Base-by-base conservation (phyloP, 2,329 filamentous ascomycete genomes). In the Botrytis elliptica region DNA sequence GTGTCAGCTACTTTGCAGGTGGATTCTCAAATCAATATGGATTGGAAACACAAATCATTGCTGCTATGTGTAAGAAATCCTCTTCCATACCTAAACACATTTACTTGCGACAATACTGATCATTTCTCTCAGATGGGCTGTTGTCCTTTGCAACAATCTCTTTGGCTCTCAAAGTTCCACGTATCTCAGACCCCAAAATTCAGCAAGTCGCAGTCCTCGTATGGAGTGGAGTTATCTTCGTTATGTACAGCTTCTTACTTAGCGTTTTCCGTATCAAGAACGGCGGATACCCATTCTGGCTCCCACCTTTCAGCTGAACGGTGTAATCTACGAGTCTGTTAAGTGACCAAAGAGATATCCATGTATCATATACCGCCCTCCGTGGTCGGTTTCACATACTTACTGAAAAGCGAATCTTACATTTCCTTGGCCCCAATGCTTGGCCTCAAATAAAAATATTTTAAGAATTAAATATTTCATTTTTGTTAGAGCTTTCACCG, bases 241-340 rank as follows among this genome's bases (percentile, higher is more conserved):
- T 92, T 76, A 90, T 94, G 84, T 98, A 98, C 86, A 97, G 95
- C 85, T 96, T 97, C 84, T 86, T 99, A 76, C 88, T 99, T 77
- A 98, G 93, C 83, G 87, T 97, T 76, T 99, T 99, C 88, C 90
- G 95, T 79, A 86, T 92, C 79, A 99, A 99, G 90, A 99, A 98
- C 81, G 90, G 91, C 49, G 94, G 94, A 38, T 99, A 99, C 84
- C 95, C 95, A 25, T 98, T 98, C 84, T 94, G 91, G 81, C 87
- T 99, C 75, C 96, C 96, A 72, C 96, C 96, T 18, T 98, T 99
- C 59, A 70, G 57, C 46, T 73, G 66, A 73, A 62, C 29, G 40
- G 16, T 40, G 49, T 62, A 16, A 25, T 36, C 7, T n/a, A 33
- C 12, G 42, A 46, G 66, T 33, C 36, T 73, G 36, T 52, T 40